Percentiles rank a stretch among this genome's conserved stretches.
phyloP scores from a whole-genome alignment of 2,329 filamentous ascomycete genomes.

The Ramularia endophylla region DNA sequence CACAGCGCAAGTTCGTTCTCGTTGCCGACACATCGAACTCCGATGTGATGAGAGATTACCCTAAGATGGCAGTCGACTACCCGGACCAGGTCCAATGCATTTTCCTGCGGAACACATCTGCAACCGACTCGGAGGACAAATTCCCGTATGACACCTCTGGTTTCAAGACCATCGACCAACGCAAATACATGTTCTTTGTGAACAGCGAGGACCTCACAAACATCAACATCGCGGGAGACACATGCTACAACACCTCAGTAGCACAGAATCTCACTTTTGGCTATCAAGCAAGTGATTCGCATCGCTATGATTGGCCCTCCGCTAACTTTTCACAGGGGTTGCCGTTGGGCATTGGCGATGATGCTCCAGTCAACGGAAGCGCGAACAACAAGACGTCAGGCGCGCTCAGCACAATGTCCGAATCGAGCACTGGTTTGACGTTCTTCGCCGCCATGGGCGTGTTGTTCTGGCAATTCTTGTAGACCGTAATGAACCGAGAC shows the following conservation, averaged over 20 bases:
- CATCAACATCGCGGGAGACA: conserved; percentile 61
- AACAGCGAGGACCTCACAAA: conserved; percentile 61
- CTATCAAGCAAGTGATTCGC: too few relatives aligned
- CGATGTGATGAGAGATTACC: conserved; percentile 62
- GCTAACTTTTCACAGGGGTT: too few relatives aligned
- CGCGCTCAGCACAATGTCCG: not conserved
- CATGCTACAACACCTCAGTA: conserved; percentile 61
- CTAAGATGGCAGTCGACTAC: conserved; percentile 54
- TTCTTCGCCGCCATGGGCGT: conserved; percentile 18
- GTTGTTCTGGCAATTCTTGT: conserved; percentile 21
- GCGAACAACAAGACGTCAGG: conserved; percentile 9
- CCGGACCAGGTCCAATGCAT: conserved; percentile 72
- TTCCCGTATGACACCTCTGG: conserved; percentile 72
- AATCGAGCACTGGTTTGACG: conserved; percentile 14
- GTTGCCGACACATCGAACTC: conserved; percentile 71
- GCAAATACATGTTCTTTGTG: conserved; percentile 73
- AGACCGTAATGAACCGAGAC: too few relatives aligned
- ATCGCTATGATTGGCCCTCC: too few relatives aligned
- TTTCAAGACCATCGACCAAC: conserved; percentile 61
- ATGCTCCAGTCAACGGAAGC: conserved; percentile 21
- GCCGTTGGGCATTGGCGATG: conserved; percentile 24
- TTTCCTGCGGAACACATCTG: conserved; percentile 65
- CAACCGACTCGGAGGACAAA: conserved; percentile 59
- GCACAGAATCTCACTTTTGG: conserved; percentile 67
- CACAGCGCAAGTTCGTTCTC: conserved; percentile 67